A percentile compares a stretch with the other conserved stretches of the same genome.
Evolutionary conservation across 2,329 filamentous ascomycete species (phyloP).

Genomic region (Tolypocladium inflatum): DNA sequence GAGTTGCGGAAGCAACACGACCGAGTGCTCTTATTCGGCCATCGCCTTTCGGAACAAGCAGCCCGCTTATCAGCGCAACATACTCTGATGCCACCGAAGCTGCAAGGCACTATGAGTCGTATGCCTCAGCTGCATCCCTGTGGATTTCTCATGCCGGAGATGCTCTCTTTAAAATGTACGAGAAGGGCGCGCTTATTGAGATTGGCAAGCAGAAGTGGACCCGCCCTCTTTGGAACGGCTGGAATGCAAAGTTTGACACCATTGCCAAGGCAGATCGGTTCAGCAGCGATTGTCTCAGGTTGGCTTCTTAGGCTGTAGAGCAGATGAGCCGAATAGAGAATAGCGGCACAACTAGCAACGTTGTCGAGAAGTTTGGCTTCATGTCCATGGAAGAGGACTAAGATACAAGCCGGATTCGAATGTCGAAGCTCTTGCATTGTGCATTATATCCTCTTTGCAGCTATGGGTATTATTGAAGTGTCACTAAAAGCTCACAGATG

Average conservation of each 20-base stretch:
- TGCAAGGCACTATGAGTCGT: background rate
- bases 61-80: background rate
- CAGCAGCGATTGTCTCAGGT: background rate
- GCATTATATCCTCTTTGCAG: no score
- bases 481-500: no score
- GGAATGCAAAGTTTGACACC: background rate
- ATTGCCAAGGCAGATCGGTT: background rate
- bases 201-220: conserved; percentile 2
- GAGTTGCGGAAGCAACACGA: background rate
- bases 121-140: background rate
- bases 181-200: background rate
- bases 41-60: background rate
- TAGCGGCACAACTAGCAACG: background rate
- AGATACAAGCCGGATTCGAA: background rate
- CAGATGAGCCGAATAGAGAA: background rate
- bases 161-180: background rate
- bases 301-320: background rate
- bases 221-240: background rate
- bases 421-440: no score
- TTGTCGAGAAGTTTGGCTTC: background rate
- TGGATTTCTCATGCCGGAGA: conserved; percentile 1
- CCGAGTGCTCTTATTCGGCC: background rate
- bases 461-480: no score
- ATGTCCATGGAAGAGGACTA: background rate
- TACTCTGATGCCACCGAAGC: background rate